Conservation (phyloP, 2,329 filamentous ascomycete genomes). For the Penicillium vulpinum region DNA sequence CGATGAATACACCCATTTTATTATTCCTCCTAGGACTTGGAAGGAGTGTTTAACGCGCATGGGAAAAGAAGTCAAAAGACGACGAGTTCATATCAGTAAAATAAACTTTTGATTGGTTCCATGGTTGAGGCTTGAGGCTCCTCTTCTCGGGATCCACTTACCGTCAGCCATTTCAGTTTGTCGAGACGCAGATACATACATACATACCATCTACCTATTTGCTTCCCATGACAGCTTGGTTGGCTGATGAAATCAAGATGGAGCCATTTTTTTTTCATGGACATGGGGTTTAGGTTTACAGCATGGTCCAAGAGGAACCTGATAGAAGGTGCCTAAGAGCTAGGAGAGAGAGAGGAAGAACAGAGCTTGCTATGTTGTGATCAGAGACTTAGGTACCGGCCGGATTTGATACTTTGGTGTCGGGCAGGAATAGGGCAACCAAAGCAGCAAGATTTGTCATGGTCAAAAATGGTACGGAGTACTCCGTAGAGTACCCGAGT, state of each 20-base stretch:
- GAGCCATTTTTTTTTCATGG: not conserved
- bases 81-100: not conserved
- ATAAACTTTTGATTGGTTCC: not conserved
- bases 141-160: not conserved
- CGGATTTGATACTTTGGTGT: not conserved
- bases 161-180: too few relatives aligned
- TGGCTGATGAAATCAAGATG: not conserved
- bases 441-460: not conserved
- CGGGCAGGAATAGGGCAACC: not conserved
- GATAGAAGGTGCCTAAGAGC: not conserved
- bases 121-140: not conserved
- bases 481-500: not conserved
- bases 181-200: too few relatives aligned
- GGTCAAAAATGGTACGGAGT: not conserved
- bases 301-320: not conserved
- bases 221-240: not conserved
- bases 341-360: not conserved
- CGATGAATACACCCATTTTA: not conserved
- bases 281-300: not conserved
- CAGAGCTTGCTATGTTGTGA: not conserved
- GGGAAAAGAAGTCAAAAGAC: not conserved
- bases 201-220: too few relatives aligned
- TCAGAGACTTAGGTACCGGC: not conserved
- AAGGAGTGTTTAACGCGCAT: not conserved
- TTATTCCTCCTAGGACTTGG: not conserved